These are phyloP conservation scores for Podospora pseudocomata DNA, from an alignment of 495 filamentous ascomycete genomes.

Conservation along the genomic window DNA sequence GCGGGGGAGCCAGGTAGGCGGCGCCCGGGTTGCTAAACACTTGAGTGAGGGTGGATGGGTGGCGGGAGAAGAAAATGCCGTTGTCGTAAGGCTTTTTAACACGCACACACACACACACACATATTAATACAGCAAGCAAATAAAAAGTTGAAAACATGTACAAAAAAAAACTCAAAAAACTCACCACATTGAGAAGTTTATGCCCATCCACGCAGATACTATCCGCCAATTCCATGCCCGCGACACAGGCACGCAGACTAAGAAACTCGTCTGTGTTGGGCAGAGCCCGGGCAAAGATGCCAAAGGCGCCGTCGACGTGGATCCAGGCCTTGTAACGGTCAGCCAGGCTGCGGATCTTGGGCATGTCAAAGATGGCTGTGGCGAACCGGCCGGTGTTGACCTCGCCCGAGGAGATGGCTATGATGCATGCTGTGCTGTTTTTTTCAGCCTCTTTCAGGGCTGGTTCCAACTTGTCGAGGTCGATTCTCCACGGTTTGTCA, in stretches of 20 bases:
- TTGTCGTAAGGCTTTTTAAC: slow-evolving; percentile 73
- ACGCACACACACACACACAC: background rate
- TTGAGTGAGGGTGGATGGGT: slow-evolving; percentile 50
- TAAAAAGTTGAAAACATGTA: background rate
- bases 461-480: slow-evolving; percentile 58
- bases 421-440: slow-evolving; percentile 62
- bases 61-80: slow-evolving; percentile 78
- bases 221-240: slow-evolving; percentile 78
- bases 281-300: slow-evolving; percentile 70
- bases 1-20: slow-evolving; percentile 62
- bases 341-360: slow-evolving; percentile 60
- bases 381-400: slow-evolving; percentile 89
- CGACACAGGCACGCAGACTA: slow-evolving; percentile 49
- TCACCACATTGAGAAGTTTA: slow-evolving; percentile 84
- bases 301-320: slow-evolving; percentile 89
- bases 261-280: slow-evolving; percentile 57
- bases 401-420: slow-evolving; percentile 78
- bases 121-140: background rate
- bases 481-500: slow-evolving; percentile 58
- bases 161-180: slow-evolving; percentile 19
- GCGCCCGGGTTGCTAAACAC: slow-evolving; percentile 85
- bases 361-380: slow-evolving; percentile 58
- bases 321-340: slow-evolving; percentile 79
- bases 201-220: slow-evolving; percentile 85
- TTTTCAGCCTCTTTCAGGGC: slow-evolving; percentile 38